Percentiles rank a stretch among this genome's conserved stretches.
Evolutionary conservation across 2,329 filamentous ascomycete species (phyloP).

Genomic region (Coleophoma eucalyptorum): DNA sequence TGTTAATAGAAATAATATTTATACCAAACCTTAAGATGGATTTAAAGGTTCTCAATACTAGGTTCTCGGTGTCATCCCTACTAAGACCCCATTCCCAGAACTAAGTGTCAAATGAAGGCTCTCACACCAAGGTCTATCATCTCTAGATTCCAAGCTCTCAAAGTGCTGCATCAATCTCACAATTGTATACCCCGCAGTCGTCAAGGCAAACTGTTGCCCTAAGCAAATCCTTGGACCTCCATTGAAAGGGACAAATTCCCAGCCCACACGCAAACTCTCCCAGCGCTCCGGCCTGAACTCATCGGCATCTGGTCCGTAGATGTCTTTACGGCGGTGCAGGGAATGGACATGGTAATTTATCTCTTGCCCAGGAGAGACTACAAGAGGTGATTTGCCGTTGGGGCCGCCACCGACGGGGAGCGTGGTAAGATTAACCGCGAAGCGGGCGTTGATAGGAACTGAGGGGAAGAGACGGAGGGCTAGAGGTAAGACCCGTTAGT

Average conservation of each 20-base stretch:
- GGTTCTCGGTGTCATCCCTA: neutral
- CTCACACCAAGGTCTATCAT: neutral
- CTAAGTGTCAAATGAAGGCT: neutral
- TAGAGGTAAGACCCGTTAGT: neutral
- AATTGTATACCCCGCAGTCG: slow-evolving; percentile 2
- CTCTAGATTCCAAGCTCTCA: slow-evolving; percentile 17
- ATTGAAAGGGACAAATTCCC: slow-evolving; percentile 3
- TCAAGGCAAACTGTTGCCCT: slow-evolving; percentile 31
- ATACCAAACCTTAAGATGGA: too few relatives aligned
- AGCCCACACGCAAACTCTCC: slow-evolving; percentile 16
- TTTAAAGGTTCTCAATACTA: neutral
- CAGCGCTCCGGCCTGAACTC: slow-evolving; percentile 35
- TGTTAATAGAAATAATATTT: too few relatives aligned
- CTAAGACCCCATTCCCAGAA: neutral
- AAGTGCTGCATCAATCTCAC: slow-evolving; percentile 12
- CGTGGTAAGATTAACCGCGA: slow-evolving; percentile 14
- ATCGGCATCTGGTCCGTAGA: slow-evolving; percentile 32
- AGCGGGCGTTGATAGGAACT: slow-evolving; percentile 20
- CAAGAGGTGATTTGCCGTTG: slow-evolving; percentile 20
- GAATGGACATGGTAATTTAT: slow-evolving; percentile 77
- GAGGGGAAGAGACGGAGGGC: slow-evolving; percentile 21
- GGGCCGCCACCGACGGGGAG: slow-evolving; percentile 28
- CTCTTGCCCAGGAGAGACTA: neutral
- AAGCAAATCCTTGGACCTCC: slow-evolving; percentile 30
- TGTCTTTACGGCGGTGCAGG: slow-evolving; percentile 59